Evolutionary conservation across 768 basidiomycete species (phyloP).

Genomic region (Erythrobasidium yunnanense): DNA sequence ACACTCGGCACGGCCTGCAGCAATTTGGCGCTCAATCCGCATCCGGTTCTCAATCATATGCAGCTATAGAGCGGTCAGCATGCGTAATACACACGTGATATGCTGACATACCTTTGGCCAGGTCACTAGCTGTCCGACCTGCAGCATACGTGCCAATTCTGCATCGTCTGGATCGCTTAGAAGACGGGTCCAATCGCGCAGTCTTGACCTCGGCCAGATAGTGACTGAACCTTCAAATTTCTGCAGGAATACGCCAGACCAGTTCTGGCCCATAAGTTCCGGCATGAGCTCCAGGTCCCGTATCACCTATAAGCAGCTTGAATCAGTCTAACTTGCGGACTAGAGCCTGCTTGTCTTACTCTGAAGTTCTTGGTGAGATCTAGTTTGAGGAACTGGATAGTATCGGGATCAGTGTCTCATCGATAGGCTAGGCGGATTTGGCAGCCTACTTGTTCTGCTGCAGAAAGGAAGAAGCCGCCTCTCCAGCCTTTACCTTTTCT

Average conservation of each 20-base stretch:
- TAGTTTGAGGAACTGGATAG: slow-evolving; percentile 45
- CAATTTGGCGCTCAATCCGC: slow-evolving; percentile 39
- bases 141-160: slow-evolving; percentile 76
- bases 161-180: slow-evolving; percentile 40
- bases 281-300: slow-evolving; percentile 91
- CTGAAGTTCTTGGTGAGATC: slow-evolving; percentile 96
- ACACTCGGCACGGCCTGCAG: slow-evolving; percentile 31
- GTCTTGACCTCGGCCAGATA: slow-evolving; percentile 43
- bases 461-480: slow-evolving; percentile 42
- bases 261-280: slow-evolving; percentile 83
- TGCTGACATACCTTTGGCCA: slow-evolving; percentile 70
- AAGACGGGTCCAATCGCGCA: slow-evolving; percentile 73
- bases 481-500: slow-evolving; percentile 93
- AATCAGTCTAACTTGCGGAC: not conserved
- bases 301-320: slow-evolving; percentile 52
- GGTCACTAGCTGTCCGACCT: slow-evolving; percentile 77
- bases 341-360: slow-evolving; percentile 40
- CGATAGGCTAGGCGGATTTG: too few relatives aligned
- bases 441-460: slow-evolving; percentile 29
- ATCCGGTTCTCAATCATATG: slow-evolving; percentile 91
- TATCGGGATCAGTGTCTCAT: too few relatives aligned
- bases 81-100: not conserved
- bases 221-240: slow-evolving; percentile 57
- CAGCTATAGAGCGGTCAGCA: slow-evolving; percentile 47
- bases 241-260: slow-evolving; percentile 92